These are phyloP conservation scores for Cryphonectria parasitica DNA, from an alignment of 2,329 filamentous ascomycete genomes.

Conservation along the genomic window DNA sequence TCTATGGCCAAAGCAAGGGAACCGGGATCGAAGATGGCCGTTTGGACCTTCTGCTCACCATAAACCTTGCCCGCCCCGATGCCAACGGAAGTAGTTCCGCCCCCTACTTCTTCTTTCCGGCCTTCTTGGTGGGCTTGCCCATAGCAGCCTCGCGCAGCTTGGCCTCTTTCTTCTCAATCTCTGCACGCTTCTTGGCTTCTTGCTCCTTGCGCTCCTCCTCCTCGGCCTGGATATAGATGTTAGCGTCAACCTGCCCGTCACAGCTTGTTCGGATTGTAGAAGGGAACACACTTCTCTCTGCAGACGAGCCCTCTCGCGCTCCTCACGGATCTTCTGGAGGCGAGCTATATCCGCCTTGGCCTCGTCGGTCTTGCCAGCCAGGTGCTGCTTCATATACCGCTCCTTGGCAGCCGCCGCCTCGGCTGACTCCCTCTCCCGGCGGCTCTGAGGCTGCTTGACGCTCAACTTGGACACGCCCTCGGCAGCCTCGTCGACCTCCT, in stretches of 20 bases:
- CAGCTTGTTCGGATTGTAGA: background rate
- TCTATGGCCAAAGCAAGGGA: background rate
- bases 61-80: no score
- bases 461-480: conserved; percentile 60
- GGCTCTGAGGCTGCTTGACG: conserved; percentile 41
- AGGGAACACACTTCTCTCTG: conserved; percentile 73
- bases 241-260: conserved; percentile 28
- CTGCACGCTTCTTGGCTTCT: conserved; percentile 51
- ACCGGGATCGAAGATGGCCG: background rate
- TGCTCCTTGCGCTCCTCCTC: conserved; percentile 59
- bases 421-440: conserved; percentile 70
- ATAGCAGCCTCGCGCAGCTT: conserved; percentile 59
- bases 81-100: background rate
- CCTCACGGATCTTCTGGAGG: conserved; percentile 79
- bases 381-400: conserved; percentile 87
- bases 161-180: conserved; percentile 59
- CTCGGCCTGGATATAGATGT: conserved; percentile 52
- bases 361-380: conserved; percentile 95
- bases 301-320: conserved; percentile 72
- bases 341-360: conserved; percentile 87
- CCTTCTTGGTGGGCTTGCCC: conserved; percentile 49
- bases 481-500: conserved; percentile 53
- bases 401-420: conserved; percentile 89
- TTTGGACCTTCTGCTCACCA: background rate
- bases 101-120: conserved; percentile 45